Base-by-base conservation (phyloP, 768 basidiomycete species). In the Cystofilobasidium capitatum region DNA sequence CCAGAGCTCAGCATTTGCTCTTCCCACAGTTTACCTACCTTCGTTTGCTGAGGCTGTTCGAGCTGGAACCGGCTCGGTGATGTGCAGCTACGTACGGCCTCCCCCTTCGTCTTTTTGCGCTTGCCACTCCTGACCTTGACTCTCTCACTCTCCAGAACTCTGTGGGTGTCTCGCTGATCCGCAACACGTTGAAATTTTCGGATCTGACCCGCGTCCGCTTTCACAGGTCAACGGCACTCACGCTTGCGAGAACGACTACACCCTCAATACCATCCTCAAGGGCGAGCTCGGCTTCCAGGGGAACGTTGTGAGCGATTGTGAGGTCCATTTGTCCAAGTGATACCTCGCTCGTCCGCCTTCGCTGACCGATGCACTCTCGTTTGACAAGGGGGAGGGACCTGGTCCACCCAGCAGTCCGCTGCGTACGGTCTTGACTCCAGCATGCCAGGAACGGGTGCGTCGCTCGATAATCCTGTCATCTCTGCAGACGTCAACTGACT, bases 11-110 rank as follows among this genome's bases (percentile, higher is more conserved):
- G n/a, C n/a, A n/a, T n/a, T n/a, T n/a, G n/a, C n/a, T n/a, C n/a
- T n/a, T n/a, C n/a, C n/a, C 58, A 77, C 78, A 70, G 70, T 78
- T 9, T 79, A 79, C 69, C 70, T 76, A 20, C 75, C 76, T n/a
- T 73, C 74, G 39, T 79, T 79, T 64, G 77, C 75, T 1, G 77
- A 77, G 62, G 73, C 75, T 33, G 76, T 79, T n/a, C 73, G 76
- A 62, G 76, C 76, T 0, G 78, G 78, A 8, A 72, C 74, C 17
- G 49, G 36, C 40, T 44, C 31, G 9, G 62, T 65, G 31, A 64
- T 59, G 69, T 47, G 29, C 20, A 33, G 20, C 7, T 63, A 54
- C 49, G 47, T 49, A 7, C 9, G 9, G 20, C 47, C 20, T 24
- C 47, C 26, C n/a, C n/a, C n/a, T n/a, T n/a, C n/a, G n/a, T n/a